Evolutionary conservation across 2,329 filamentous ascomycete species (phyloP).

Genomic region (Colletotrichum euphorbiae): DNA sequence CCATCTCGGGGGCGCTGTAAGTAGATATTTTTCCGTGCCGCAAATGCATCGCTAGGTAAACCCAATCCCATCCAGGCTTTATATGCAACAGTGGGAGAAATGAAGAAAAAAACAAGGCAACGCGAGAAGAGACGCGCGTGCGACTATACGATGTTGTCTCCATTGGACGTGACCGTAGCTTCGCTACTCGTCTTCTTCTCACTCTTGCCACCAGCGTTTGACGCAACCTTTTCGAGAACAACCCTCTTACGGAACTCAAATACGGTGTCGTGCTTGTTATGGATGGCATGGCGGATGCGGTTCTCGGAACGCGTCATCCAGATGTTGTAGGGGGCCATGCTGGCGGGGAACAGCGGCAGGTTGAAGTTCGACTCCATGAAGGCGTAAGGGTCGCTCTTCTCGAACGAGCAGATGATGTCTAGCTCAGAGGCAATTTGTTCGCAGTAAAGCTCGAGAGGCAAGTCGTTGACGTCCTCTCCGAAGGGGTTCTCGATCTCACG

Average conservation of each 20-base stretch:
- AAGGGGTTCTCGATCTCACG: slow-evolving; percentile 89
- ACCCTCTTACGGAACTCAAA: slow-evolving; percentile 41
- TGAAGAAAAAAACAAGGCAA: slow-evolving; percentile 8
- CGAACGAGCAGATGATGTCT: slow-evolving; percentile 71
- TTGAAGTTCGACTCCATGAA: slow-evolving; percentile 53
- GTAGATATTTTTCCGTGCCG: slow-evolving; percentile 28
- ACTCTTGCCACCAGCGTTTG: slow-evolving; percentile 5
- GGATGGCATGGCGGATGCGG: slow-evolving; percentile 53
- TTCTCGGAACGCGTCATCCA: slow-evolving; percentile 57
- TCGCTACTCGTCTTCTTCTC: slow-evolving; percentile 37
- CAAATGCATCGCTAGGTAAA: slow-evolving; percentile 37
- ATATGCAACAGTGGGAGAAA: slow-evolving; percentile 12
- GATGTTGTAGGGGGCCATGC: slow-evolving; percentile 50
- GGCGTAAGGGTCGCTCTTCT: slow-evolving; percentile 48
- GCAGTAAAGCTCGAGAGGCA: slow-evolving; percentile 82
- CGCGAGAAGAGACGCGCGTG: neutral
- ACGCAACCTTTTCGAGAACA: slow-evolving; percentile 33
- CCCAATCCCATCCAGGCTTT: slow-evolving; percentile 17
- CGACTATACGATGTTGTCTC: slow-evolving; percentile 31
- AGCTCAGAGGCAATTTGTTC: slow-evolving; percentile 79
- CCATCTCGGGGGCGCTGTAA: slow-evolving; percentile 18
- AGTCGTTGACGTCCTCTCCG: slow-evolving; percentile 84
- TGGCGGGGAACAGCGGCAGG: slow-evolving; percentile 68
- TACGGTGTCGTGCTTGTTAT: slow-evolving; percentile 50
- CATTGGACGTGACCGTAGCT: slow-evolving; percentile 27